These are phyloP conservation scores for Lactarius trivialis DNA, from an alignment of 768 basidiomycete genomes.

Conservation along the genomic window DNA sequence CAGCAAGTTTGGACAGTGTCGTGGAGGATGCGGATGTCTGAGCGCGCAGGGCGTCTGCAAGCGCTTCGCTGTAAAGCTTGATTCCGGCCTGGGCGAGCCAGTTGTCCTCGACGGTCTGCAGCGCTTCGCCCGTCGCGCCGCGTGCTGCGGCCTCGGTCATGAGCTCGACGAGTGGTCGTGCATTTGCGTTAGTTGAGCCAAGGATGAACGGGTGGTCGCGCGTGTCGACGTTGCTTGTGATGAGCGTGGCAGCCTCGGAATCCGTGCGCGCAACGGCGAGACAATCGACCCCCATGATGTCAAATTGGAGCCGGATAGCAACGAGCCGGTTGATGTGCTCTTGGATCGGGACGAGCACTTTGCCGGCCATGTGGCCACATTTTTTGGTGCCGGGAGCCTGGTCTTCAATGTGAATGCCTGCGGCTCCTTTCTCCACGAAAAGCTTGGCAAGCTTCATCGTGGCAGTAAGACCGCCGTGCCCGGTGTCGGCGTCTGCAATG, in stretches of 20 bases:
- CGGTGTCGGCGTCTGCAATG: conserved; percentile 96
- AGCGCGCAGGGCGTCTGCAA: conserved; percentile 60
- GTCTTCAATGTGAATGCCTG: conserved; percentile 96
- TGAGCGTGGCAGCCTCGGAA: conserved; percentile 94
- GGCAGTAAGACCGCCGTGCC: conserved; percentile 96
- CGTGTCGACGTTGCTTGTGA: conserved; percentile 93
- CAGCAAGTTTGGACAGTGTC: conserved; percentile 54
- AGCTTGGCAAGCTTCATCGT: conserved; percentile 98
- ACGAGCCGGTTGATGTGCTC: conserved; percentile 98
- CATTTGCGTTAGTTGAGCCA: conserved; percentile 72
- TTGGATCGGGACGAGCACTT: conserved; percentile 93
- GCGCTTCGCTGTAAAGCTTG: conserved; percentile 65
- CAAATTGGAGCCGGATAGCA: conserved; percentile 94
- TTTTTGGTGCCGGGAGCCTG: conserved; percentile 98
- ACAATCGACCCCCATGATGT: conserved; percentile 97
- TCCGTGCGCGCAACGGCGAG: conserved; percentile 91
- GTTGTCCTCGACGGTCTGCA: conserved; percentile 84
- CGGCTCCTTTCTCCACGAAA: conserved; percentile 97
- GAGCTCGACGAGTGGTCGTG: conserved; percentile 64
- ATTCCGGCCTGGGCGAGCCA: conserved; percentile 80
- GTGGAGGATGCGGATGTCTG: conserved; percentile 44
- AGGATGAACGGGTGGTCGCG: conserved; percentile 98
- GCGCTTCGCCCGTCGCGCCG: conserved; percentile 70
- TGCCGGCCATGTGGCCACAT: conserved; percentile 89
- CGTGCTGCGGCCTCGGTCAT: conserved; percentile 81